phyloP scores from a whole-genome alignment of 225 moss, liverwort and hornwort species.

The Climacium dendroides region DNA sequence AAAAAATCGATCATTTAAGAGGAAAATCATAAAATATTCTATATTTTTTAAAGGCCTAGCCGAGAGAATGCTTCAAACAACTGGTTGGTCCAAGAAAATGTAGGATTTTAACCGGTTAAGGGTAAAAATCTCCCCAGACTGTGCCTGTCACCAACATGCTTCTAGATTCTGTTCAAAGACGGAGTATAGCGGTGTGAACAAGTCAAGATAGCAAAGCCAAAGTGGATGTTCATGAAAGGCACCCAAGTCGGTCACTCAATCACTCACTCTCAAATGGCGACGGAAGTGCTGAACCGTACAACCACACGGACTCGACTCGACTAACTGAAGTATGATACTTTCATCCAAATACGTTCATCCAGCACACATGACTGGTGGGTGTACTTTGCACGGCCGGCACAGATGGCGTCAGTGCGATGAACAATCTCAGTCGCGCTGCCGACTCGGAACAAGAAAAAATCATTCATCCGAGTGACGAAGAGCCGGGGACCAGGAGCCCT shows the following conservation, averaged over 20 bases:
- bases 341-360: background rate
- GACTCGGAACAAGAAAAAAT: background rate
- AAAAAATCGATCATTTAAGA: no score
- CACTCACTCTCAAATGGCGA: background rate
- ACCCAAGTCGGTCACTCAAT: background rate
- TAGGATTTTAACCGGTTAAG: no score
- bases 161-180: background rate
- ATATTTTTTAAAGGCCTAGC: no score
- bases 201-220: background rate
- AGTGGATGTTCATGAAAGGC: background rate
- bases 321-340: background rate
- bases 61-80: no score
- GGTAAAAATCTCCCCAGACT: no score
- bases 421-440: background rate
- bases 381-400: background rate
- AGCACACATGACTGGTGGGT: background rate
- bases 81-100: no score
- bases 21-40: no score
- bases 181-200: background rate
- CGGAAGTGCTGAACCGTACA: background rate
- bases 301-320: background rate
- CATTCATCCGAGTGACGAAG: background rate
- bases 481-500: background rate
- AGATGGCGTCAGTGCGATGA: background rate
- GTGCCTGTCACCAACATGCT: background rate